A percentile compares a stretch with the other conserved stretches of the same genome.
Evolutionary conservation across 768 basidiomycete genomes (phyloP).

Genomic region (Hygrocybe coccinea): DNA sequence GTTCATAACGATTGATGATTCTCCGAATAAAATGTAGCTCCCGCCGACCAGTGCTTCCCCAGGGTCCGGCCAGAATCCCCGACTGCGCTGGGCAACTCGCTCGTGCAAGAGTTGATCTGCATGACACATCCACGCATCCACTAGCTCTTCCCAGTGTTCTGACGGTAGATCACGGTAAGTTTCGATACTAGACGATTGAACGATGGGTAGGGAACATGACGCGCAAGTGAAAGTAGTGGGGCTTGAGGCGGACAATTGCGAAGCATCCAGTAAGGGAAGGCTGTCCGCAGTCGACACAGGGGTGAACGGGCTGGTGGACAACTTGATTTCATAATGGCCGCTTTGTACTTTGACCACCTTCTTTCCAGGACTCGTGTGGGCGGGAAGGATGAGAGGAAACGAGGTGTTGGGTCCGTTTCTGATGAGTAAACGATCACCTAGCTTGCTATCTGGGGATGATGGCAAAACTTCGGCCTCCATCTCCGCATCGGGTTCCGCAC

Average conservation of each 20-base stretch:
- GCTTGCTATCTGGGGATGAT: conserved; percentile 37
- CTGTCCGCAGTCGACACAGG: conserved; percentile 27
- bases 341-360: conserved; percentile 53
- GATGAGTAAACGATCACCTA: conserved; percentile 57
- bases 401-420: conserved; percentile 57
- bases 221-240: conserved; percentile 73
- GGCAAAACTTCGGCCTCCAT: conserved; percentile 65
- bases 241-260: conserved; percentile 48
- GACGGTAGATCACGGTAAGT: conserved; percentile 85
- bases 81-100: conserved; percentile 52
- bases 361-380: conserved; percentile 53
- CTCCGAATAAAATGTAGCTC: conserved; percentile 79
- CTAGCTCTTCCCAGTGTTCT: conserved; percentile 95
- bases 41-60: conserved; percentile 83
- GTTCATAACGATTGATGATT: conserved; percentile 46
- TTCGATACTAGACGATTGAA: conserved; percentile 46
- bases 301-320: conserved; percentile 36
- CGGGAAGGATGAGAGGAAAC: conserved; percentile 52
- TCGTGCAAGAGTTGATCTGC: conserved; percentile 79
- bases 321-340: conserved; percentile 69
- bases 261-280: conserved; percentile 61
- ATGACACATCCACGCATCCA: conserved; percentile 99
- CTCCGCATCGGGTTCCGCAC: conserved; percentile 44
- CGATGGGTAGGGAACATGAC: conserved; percentile 72
- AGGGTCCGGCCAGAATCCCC: conserved; percentile 74